Evolutionary conservation across 1,284 basidiomycete species (phyloP), one percentile per base, ranked within the genome.

Genomic region (Ganoderma sp.): DNA sequence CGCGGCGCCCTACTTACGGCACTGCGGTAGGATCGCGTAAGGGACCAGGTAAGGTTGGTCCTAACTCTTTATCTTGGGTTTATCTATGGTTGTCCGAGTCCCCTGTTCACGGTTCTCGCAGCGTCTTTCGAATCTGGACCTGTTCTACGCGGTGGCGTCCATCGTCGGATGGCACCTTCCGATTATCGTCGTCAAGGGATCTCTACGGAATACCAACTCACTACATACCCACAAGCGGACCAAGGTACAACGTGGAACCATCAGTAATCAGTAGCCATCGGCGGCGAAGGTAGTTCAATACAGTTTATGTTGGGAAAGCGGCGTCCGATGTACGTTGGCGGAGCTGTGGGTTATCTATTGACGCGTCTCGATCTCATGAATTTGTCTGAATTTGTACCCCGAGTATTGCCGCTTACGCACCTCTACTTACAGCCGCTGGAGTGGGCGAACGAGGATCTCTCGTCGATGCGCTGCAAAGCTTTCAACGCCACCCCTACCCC

Each of bases 171-270:
- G 28, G 9, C 22, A 25, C 25, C 2, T 52, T 52, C 48, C 48
- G 48, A 52, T 32, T 56, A 34, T 15, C 52, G 52, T 56, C 28
- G 52, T 34, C 52, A 56, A 56, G 52, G 48, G 48, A 25, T 52
- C 10, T 14, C 22, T 52, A 22, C 48, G 25, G 48, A 52, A 22
- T 25, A 14, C 12, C 52, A 19, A 19, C 25, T 39, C 37, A 48
- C n/a, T 56, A 32, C 25, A 28, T 28, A 28, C 28, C 4, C 7
- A 17, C 32, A 34, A 28, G 52, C 52, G 52, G 48, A 52, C 9
- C 48, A 25, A 32, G 28, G 28, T 56, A 56, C 52, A 34, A 34
- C 52, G 28, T 56, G 52, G 52, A 34, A 56, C 52, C 52, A 56
- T 56, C 52, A 56, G 28, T 6, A 52, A 56, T 56, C 52, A 56